These are phyloP conservation scores for Ploettnerulaceae sp. DNA, from an alignment of 2,329 filamentous ascomycete species.

Conservation along the genomic window DNA sequence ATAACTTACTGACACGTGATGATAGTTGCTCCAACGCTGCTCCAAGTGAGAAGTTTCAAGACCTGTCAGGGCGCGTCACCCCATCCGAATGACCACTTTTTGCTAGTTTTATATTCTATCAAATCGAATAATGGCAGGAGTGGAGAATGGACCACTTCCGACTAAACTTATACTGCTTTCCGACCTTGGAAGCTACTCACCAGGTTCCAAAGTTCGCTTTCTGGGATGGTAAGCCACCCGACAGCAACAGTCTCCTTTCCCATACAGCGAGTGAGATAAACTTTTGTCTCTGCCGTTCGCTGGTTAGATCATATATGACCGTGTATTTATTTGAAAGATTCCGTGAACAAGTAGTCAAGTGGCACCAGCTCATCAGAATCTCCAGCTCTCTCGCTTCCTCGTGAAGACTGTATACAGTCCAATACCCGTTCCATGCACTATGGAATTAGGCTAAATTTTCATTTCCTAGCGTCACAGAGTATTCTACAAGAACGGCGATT, in stretches of 20 bases:
- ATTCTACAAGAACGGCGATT: conserved; percentile 50
- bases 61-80: too few species aligned
- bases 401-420: too few species aligned
- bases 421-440: too few species aligned
- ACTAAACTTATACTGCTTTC: conserved; percentile 29
- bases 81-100: not conserved
- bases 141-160: conserved; percentile 30
- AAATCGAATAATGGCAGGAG: conserved; percentile 16
- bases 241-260: too few species aligned
- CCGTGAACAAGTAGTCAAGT: not conserved
- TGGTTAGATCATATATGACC: too few species aligned
- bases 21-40: not conserved
- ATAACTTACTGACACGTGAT: conserved; percentile 10
- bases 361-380: not conserved
- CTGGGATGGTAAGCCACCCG: conserved; percentile 82
- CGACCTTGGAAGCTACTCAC: conserved; percentile 23
- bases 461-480: conserved; percentile 50
- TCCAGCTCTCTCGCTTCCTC: not conserved
- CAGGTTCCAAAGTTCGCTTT: conserved; percentile 76
- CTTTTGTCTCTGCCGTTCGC: too few species aligned
- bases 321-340: too few species aligned
- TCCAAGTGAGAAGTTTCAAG: too few species aligned
- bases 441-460: not conserved
- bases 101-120: not conserved
- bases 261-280: too few species aligned